Evolutionary conservation across 441 rosid species (phyloP).

Genomic region (Bruguiera hainesii): DNA sequence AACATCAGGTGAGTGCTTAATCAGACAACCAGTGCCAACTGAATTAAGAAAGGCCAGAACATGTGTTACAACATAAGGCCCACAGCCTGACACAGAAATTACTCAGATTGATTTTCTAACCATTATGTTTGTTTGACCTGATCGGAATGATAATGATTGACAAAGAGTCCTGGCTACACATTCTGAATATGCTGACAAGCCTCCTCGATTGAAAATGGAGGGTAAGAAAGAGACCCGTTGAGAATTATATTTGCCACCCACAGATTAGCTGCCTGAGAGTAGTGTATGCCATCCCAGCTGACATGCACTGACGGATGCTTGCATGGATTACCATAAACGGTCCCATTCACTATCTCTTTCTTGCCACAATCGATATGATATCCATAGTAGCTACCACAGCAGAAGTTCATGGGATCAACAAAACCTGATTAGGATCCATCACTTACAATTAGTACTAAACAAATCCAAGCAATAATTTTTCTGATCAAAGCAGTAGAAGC

Average conservation of each 20-base stretch:
- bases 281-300: slow-evolving; percentile 80
- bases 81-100: too few relatives aligned
- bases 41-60: too few relatives aligned
- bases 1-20: too few relatives aligned
- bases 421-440: slow-evolving; percentile 40
- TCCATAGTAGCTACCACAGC: slow-evolving; percentile 59
- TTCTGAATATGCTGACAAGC: slow-evolving; percentile 31
- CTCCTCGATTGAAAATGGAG: slow-evolving; percentile 32
- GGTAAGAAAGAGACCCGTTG: slow-evolving; percentile 51
- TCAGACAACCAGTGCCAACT: too few relatives aligned
- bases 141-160: not conserved
- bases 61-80: too few relatives aligned
- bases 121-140: too few relatives aligned
- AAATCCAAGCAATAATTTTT: not conserved
- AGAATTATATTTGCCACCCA: slow-evolving; percentile 46
- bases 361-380: slow-evolving; percentile 57
- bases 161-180: not conserved
- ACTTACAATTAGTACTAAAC: not conserved
- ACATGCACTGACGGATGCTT: slow-evolving; percentile 43
- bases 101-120: too few relatives aligned
- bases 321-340: slow-evolving; percentile 58
- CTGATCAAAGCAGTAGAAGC: too few relatives aligned
- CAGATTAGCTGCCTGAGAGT: slow-evolving; percentile 53
- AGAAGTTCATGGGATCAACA: slow-evolving; percentile 52
- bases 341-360: slow-evolving; percentile 50